These are phyloP conservation scores for Ceraceosorus guamensis DNA, from an alignment of 1,284 basidiomycete genomes.

Conservation along the genomic window DNA sequence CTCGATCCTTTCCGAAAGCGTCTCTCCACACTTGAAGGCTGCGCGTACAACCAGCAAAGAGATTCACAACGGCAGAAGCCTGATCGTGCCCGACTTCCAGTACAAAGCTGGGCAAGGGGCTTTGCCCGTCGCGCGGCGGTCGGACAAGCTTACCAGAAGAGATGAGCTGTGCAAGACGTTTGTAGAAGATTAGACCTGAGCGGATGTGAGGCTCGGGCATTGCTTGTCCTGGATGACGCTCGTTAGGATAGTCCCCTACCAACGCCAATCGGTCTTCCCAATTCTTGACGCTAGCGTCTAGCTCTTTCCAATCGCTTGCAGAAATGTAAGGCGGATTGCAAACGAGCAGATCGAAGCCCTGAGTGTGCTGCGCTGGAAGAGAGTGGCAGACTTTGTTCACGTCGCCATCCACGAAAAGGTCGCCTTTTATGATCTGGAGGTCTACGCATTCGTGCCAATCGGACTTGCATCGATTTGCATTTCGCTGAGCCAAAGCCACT, in stretches of 20 bases:
- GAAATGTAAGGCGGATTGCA: conserved; percentile 92
- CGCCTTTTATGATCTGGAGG: too few species aligned
- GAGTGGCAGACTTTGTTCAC: too few species aligned
- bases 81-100: not conserved
- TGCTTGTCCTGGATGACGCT: too few species aligned
- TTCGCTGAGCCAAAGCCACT: too few species aligned
- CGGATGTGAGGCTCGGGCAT: not conserved
- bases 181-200: not conserved
- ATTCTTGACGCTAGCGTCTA: conserved; percentile 47
- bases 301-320: conserved; percentile 53
- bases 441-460: too few species aligned
- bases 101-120: not conserved
- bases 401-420: too few species aligned
- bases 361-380: too few species aligned
- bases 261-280: conserved; percentile 8
- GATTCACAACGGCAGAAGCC: not conserved
- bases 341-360: conserved; percentile 67
- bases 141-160: not conserved
- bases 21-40: not conserved
- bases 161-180: not conserved
- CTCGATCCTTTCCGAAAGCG: not conserved
- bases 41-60: not conserved
- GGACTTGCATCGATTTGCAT: too few species aligned
- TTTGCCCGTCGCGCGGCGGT: not conserved
- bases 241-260: conserved; percentile 1